Evolutionary conservation across 208 protist genomes (phyloP).

Genomic region (Wallacemonas sp.): DNA sequence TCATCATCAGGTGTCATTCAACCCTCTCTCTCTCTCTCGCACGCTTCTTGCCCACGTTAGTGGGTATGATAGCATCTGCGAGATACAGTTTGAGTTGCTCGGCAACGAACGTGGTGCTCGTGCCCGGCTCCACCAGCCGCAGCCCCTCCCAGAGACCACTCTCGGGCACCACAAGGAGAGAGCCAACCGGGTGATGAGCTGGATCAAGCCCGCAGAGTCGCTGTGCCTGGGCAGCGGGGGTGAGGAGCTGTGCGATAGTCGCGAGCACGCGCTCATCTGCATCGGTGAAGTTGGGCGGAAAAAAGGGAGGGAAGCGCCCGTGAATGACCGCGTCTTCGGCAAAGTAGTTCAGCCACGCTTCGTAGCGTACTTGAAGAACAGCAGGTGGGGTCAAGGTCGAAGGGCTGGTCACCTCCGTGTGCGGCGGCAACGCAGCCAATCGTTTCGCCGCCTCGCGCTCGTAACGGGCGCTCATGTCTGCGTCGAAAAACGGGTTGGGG

Average conservation of each 20-base stretch:
- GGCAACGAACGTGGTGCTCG: slow-evolving; percentile 49
- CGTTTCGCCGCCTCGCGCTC: neutral
- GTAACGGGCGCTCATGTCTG: slow-evolving; percentile 25
- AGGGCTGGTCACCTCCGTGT: no score
- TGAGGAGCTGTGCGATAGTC: slow-evolving; percentile 33
- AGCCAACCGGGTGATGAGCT: slow-evolving; percentile 41
- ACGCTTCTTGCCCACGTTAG: neutral
- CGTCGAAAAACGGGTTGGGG: slow-evolving; percentile 50
- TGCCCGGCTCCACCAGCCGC: slow-evolving; percentile 24
- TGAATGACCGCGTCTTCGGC: slow-evolving; percentile 40
- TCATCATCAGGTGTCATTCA: neutral
- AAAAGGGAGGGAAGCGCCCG: slow-evolving; percentile 38
- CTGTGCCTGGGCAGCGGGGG: slow-evolving; percentile 54
- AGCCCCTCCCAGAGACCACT: slow-evolving; percentile 16
- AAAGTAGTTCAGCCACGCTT: slow-evolving; percentile 69
- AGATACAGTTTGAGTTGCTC: slow-evolving; percentile 33
- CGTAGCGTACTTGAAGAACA: slow-evolving; percentile 47
- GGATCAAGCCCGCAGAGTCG: slow-evolving; percentile 54
- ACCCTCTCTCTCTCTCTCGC: neutral
- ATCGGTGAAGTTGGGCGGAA: slow-evolving; percentile 30
- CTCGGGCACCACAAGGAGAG: slow-evolving; percentile 35
- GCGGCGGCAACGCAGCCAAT: no score
- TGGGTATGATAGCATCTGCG: neutral
- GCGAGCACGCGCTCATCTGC: slow-evolving; percentile 27
- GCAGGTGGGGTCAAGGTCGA: neutral